phyloP scores from a whole-genome alignment of 2,329 filamentous ascomycete genomes.

The Sporothrix dimorphospora region DNA sequence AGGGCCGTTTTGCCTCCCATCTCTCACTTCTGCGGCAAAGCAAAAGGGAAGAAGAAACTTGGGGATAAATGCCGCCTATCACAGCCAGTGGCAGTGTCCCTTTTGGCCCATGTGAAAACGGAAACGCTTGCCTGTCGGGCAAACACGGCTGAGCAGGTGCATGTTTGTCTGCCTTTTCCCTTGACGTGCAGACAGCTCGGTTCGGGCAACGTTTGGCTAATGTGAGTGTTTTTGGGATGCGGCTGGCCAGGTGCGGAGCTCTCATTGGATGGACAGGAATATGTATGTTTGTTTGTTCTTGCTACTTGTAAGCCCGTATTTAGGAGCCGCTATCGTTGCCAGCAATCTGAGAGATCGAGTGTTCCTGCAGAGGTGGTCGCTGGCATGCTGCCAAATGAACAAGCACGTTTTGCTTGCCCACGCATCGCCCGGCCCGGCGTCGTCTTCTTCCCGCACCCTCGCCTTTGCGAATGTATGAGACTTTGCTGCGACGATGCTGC shows the following conservation, averaged over 20 bases:
- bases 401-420: neutral
- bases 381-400: neutral
- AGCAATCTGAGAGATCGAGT: neutral
- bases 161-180: neutral
- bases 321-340: neutral
- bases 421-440: neutral
- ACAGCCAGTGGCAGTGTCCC: constrained; percentile 26
- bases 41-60: neutral
- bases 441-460: neutral
- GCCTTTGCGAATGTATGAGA: neutral
- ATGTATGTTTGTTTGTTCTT: neutral
- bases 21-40: neutral
- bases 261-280: neutral
- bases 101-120: constrained; percentile 27
- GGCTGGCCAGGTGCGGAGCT: neutral
- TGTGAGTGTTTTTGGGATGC: neutral
- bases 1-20: neutral
- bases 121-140: neutral
- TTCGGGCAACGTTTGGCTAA: constrained; percentile 2
- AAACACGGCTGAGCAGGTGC: constrained; percentile 22
- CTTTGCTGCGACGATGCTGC: neutral
- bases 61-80: neutral
- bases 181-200: neutral
- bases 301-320: neutral
- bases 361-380: neutral